A percentile compares a stretch with the other conserved stretches of the same genome.
These are phyloP conservation scores for Cercospora zeae-maydis DNA, from an alignment of 2,329 filamentous ascomycete species.

Conservation along the genomic window DNA sequence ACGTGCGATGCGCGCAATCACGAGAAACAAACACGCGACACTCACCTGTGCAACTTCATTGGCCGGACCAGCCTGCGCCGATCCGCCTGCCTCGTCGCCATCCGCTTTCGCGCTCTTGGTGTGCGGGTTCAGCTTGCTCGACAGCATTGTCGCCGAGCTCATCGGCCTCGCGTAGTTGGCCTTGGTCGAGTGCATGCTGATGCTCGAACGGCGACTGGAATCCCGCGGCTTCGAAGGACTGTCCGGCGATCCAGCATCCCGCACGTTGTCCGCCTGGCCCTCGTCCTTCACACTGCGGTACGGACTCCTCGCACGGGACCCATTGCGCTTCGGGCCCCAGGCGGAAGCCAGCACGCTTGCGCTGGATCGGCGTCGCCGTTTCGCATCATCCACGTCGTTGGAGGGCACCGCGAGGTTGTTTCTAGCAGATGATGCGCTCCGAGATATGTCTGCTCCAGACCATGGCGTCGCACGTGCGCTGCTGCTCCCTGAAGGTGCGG, in stretches of 20 bases:
- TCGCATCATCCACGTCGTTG: conserved; percentile 14
- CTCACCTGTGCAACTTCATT: neutral
- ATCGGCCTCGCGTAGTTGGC: conserved; percentile 28
- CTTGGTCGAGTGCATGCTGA: conserved; percentile 21
- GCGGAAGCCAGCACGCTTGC: conserved; percentile 23
- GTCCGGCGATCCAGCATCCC: conserved; percentile 11
- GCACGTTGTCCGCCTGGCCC: conserved; percentile 22
- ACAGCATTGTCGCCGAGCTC: conserved; percentile 20
- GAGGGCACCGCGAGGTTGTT: conserved; percentile 14
- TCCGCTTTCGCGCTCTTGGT: conserved; percentile 1
- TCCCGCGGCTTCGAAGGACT: conserved; percentile 18
- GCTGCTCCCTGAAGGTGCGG: neutral
- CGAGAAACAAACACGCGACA: neutral
- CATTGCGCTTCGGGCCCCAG: conserved; percentile 18
- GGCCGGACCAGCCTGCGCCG: neutral
- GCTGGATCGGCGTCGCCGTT: conserved; percentile 25
- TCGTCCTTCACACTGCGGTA: conserved; percentile 26
- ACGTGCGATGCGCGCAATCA: neutral
- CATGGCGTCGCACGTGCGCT: conserved; percentile 9
- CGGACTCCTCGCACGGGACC: conserved; percentile 23
- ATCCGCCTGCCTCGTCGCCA: neutral
- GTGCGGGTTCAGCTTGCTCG: conserved; percentile 9
- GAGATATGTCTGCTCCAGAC: conserved; percentile 5
- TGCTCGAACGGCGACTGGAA: conserved; percentile 23
- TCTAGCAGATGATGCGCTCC: conserved; percentile 6